A percentile compares a stretch with the other conserved stretches of the same genome.
Conservation (phyloP, 352 stramenopile species). For the Phytophthora meadii region DNA sequence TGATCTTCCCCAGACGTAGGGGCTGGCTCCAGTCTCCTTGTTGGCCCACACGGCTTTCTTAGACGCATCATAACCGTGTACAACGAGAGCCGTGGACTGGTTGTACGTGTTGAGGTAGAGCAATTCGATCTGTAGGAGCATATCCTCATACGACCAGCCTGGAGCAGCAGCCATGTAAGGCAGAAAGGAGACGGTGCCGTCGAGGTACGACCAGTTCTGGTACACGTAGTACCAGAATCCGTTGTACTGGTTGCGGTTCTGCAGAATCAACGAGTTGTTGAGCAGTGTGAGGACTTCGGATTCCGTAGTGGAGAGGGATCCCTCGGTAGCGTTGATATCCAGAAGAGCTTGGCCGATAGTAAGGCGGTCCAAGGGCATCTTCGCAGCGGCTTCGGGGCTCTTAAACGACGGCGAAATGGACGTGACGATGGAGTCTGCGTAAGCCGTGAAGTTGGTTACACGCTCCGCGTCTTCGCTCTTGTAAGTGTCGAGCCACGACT, state of each 20-base stretch:
- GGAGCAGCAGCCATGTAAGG: conserved; percentile 36
- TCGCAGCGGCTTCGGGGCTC: conserved; percentile 14
- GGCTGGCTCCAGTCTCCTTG: conserved; percentile 30
- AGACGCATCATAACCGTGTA: conserved; percentile 34
- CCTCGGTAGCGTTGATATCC: conserved; percentile 28
- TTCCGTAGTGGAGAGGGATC: conserved; percentile 19
- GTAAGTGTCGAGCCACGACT: conserved; percentile 34
- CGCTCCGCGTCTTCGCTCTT: conserved; percentile 15
- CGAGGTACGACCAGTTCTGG: conserved; percentile 39
- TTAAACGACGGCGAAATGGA: conserved; percentile 31
- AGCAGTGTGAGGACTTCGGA: conserved; percentile 20
- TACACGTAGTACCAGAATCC: conserved; percentile 45
- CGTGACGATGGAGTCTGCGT: conserved; percentile 31
- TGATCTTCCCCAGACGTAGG: conserved; percentile 32
- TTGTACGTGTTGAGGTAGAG: conserved; percentile 36
- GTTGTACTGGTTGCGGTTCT: conserved; percentile 36
- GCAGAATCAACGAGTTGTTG: conserved; percentile 26
- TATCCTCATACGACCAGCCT: conserved; percentile 36
- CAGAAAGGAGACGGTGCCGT: conserved; percentile 35
- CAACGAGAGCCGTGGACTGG: conserved; percentile 19
- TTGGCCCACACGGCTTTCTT: conserved; percentile 38
- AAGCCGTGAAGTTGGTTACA: conserved; percentile 28
- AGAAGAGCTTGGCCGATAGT: conserved; percentile 34
- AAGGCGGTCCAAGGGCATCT: conserved; percentile 35
- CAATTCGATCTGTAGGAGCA: conserved; percentile 36